These are phyloP conservation scores for Breviolum minutum DNA, from an alignment of 73 alveolate species.

Conservation along the genomic window DNA sequence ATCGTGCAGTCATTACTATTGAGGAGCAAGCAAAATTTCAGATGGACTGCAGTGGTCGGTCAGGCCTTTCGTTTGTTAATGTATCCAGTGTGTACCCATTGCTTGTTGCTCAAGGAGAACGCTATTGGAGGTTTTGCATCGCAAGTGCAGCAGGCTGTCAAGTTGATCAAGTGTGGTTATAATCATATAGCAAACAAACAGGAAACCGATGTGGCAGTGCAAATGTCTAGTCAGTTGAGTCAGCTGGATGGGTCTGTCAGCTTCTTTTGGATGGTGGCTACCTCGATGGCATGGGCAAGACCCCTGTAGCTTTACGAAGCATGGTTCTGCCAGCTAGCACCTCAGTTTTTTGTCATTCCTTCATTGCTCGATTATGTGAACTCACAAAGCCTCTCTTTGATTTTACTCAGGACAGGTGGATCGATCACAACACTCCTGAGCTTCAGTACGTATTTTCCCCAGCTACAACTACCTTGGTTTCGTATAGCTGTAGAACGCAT, in stretches of 20 bases:
- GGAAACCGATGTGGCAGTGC: too few relatives aligned
- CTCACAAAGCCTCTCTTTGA: not conserved
- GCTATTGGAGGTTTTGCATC: conserved; percentile 84
- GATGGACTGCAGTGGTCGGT: not conserved
- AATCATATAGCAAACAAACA: too few relatives aligned
- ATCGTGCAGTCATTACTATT: conserved; percentile 61
- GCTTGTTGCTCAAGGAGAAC: conserved; percentile 31
- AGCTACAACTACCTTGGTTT: not conserved
- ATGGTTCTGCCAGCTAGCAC: conserved; percentile 61
- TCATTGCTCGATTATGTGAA: not conserved
- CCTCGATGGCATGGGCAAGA: conserved; percentile 74
- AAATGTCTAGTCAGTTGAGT: not conserved
- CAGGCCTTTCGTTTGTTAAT: not conserved
- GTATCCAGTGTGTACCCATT: not conserved
- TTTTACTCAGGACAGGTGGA: conserved; percentile 67
- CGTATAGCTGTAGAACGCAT: not conserved
- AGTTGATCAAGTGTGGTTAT: not conserved
- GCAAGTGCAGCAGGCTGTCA: conserved; percentile 72
- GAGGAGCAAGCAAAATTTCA: not conserved
- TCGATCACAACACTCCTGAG: conserved; percentile 80
- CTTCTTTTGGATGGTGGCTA: conserved; percentile 48
- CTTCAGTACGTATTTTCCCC: conserved; percentile 67
- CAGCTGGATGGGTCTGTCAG: not conserved
- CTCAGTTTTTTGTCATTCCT: not conserved
- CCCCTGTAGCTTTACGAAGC: conserved; percentile 85